A percentile compares a stretch with the other conserved stretches of the same genome.
These are phyloP conservation scores for Plasmodium gonderi DNA, from an alignment of 169 alveolate species.

Conservation along the genomic window DNA sequence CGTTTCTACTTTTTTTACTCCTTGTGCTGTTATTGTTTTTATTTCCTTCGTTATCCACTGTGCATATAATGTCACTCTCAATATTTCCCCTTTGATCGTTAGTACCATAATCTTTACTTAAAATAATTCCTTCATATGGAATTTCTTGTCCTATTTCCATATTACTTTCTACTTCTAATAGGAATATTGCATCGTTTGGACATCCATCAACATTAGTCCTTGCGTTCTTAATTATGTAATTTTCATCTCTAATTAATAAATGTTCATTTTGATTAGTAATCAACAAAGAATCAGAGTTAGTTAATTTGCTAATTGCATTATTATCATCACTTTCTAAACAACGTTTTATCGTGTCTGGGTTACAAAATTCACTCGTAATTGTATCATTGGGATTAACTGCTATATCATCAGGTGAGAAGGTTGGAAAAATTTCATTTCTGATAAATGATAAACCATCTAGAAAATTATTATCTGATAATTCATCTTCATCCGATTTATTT, in stretches of 20 bases:
- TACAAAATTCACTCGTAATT: background rate
- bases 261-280: background rate
- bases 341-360: background rate
- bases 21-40: background rate
- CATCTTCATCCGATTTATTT: slow-evolving; percentile 28
- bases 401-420: background rate
- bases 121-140: background rate
- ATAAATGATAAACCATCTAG: background rate
- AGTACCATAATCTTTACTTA: background rate
- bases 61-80: background rate
- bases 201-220: background rate
- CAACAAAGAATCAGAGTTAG: background rate
- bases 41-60: background rate
- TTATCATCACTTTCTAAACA: background rate
- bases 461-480: background rate
- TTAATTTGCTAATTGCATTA: background rate
- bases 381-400: background rate
- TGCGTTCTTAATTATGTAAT: background rate
- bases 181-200: background rate
- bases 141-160: background rate
- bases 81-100: background rate
- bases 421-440: slow-evolving; percentile 2
- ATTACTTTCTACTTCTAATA: background rate
- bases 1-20: background rate
- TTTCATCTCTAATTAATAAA: background rate